These are phyloP conservation scores for Eleusine indica DNA, from an alignment of 176 grass and related monocot genomes.

Conservation along the genomic window DNA sequence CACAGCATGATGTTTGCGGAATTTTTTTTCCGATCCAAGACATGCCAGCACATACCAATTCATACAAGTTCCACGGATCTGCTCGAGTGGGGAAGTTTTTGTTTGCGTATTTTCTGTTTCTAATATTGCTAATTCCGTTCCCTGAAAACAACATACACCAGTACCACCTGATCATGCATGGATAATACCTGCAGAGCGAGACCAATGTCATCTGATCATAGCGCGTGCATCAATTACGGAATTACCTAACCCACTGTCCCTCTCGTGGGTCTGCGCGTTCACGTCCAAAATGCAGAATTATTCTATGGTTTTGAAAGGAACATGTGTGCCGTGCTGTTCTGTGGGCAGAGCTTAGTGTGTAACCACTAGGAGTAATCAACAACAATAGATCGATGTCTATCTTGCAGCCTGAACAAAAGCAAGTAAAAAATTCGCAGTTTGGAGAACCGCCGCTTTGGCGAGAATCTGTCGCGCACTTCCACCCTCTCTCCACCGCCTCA, in stretches of 20 bases:
- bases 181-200: not conserved
- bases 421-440: not conserved
- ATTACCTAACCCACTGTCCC: constrained; percentile 9
- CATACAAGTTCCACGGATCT: too few relatives aligned
- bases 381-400: not conserved
- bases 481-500: not conserved
- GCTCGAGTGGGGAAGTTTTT: too few relatives aligned
- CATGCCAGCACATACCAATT: too few relatives aligned
- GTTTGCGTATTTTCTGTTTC: not conserved
- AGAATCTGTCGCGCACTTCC: constrained; percentile 31
- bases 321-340: not conserved
- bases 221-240: not conserved
- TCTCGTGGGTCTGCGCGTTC: not conserved
- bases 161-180: not conserved
- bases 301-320: not conserved
- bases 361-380: not conserved
- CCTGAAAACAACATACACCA: not conserved
- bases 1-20: too few relatives aligned
- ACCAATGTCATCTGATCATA: not conserved
- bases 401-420: not conserved
- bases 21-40: too few relatives aligned
- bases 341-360: not conserved
- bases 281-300: not conserved
- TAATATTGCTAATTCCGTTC: not conserved
- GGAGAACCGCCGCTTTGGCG: not conserved